phyloP scores from a whole-genome alignment of 345 rosid species.

The Eutrema heterophyllum region DNA sequence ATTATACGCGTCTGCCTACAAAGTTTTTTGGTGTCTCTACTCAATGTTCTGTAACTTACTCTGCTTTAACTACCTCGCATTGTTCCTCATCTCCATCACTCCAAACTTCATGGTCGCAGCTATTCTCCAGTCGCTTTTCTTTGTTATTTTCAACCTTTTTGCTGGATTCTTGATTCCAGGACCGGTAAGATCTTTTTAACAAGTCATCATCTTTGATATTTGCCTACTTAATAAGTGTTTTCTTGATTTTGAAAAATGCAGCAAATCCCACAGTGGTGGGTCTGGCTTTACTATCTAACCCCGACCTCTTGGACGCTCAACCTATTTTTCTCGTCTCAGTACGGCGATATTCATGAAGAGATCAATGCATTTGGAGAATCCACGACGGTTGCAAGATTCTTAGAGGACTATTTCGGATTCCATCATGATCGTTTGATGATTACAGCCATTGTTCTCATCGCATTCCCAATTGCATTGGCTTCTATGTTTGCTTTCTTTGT shows the following conservation, averaged over 20 bases:
- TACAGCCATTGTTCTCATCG: slow-evolving; percentile 36
- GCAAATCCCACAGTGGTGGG: slow-evolving; percentile 87
- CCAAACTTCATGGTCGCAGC: slow-evolving; percentile 60
- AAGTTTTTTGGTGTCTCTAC: slow-evolving; percentile 64
- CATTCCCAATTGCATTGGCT: slow-evolving; percentile 51
- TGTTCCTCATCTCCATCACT: slow-evolving; percentile 59
- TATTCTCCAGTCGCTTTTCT: slow-evolving; percentile 38
- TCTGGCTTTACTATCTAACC: slow-evolving; percentile 56
- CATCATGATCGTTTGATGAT: slow-evolving; percentile 33
- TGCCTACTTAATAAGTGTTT: neutral
- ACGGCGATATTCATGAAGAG: slow-evolving; percentile 50
- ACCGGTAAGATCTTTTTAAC: slow-evolving; percentile 45
- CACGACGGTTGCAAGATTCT: slow-evolving; percentile 38
- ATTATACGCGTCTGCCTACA: slow-evolving; percentile 40
- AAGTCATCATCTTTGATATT: neutral
- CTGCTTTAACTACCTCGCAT: slow-evolving; percentile 57
- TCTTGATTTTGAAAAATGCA: slow-evolving; percentile 28
- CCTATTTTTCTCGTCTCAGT: slow-evolving; percentile 60
- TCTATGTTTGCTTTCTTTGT: slow-evolving; percentile 50
- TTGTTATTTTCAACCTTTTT: slow-evolving; percentile 48
- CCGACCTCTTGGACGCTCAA: slow-evolving; percentile 79
- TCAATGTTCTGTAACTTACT: slow-evolving; percentile 50
- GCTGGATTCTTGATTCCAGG: slow-evolving; percentile 62
- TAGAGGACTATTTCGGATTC: slow-evolving; percentile 57
- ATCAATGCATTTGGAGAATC: slow-evolving; percentile 47